Percentiles rank a stretch among this genome's conserved stretches.
These are phyloP conservation scores for Lumnitzera racemosa DNA, from an alignment of 345 rosid species.

Conservation along the genomic window DNA sequence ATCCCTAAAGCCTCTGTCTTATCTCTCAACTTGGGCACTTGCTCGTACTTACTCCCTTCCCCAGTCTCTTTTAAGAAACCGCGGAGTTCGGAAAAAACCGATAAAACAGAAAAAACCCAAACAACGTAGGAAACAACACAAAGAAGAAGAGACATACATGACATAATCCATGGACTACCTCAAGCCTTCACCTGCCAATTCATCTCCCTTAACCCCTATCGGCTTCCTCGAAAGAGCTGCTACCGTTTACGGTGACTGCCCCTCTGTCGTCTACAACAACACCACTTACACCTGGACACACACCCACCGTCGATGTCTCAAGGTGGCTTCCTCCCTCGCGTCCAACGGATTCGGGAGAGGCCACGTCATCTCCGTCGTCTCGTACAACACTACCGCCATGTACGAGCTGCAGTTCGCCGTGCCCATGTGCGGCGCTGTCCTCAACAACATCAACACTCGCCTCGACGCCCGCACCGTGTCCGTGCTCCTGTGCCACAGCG, in stretches of 20 bases:
- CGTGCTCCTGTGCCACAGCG: constrained; percentile 53
- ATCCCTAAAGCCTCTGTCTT: too few species aligned
- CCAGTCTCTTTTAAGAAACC: too few species aligned
- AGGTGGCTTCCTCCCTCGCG: constrained; percentile 60
- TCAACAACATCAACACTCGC: constrained; percentile 78
- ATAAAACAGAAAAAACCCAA: too few species aligned
- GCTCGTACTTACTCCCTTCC: too few species aligned
- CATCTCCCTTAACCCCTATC: constrained; percentile 26
- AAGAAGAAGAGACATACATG: not conserved
- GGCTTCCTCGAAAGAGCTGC: constrained; percentile 48
- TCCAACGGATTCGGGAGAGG: constrained; percentile 38
- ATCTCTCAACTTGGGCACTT: too few species aligned
- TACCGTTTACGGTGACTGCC: constrained; percentile 65
- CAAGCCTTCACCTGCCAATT: constrained; percentile 21
- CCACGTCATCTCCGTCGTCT: constrained; percentile 61
- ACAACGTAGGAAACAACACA: too few species aligned
- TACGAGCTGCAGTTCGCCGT: constrained; percentile 90
- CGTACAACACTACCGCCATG: constrained; percentile 70
- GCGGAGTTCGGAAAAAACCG: too few species aligned
- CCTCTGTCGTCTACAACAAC: constrained; percentile 46
- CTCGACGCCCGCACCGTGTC: constrained; percentile 72
- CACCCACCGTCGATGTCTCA: constrained; percentile 68
- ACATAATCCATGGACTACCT: constrained; percentile 16
- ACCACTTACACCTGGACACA: constrained; percentile 63
- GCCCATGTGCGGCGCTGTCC: constrained; percentile 73